Evolutionary conservation across 306 rosid genomes (phyloP), one percentile per base, ranked within the genome.

Genomic region (Fagus sylvatica): DNA sequence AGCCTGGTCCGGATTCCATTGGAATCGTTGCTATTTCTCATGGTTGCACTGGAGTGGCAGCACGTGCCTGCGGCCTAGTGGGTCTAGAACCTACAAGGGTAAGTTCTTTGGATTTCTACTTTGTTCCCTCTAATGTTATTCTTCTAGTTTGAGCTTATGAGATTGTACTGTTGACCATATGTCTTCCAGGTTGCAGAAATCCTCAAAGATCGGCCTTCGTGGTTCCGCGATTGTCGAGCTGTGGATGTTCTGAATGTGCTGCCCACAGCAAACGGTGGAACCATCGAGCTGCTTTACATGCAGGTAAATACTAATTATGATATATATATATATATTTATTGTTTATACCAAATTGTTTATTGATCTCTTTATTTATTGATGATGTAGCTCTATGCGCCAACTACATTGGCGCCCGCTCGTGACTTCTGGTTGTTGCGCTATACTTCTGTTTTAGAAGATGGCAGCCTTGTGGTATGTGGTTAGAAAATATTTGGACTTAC

Each of bases 1-100:
- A 96, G 99, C 99, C 99, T 96, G 98, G 99, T 96, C 99, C 99
- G 99, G 99, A 96, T 96, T 96, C 99, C 91, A 96, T 96, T 91
- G 99, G 99, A 96, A 96, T 96, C 93, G 97, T 93, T 82, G 98
- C 99, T 90, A 96, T 96, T 87, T 96, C 97, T 87, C 98, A 96
- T 90, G 99, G 98, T 93, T 93, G 98, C 92, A 72, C 96, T 87
- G 99, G 99, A 76, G 99, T 93, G 91, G 99, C 99, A 87, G 98
- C 99, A 86, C 93, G 99, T 70, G 99, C 99, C 78, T 96, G 98
- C 49, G 99, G 99, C 88, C 90, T 96, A 84, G 99, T 96, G 90
- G 98, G 99, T 87, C 96, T 96, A 19, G 99, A 96, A 78, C 99
- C 99, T 79, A 90, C 97, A 74, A 90, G 99, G 97, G 99, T 96